Base-by-base conservation (phyloP, 2,329 filamentous ascomycete genomes). In the Tolypocladium guangdongense region DNA sequence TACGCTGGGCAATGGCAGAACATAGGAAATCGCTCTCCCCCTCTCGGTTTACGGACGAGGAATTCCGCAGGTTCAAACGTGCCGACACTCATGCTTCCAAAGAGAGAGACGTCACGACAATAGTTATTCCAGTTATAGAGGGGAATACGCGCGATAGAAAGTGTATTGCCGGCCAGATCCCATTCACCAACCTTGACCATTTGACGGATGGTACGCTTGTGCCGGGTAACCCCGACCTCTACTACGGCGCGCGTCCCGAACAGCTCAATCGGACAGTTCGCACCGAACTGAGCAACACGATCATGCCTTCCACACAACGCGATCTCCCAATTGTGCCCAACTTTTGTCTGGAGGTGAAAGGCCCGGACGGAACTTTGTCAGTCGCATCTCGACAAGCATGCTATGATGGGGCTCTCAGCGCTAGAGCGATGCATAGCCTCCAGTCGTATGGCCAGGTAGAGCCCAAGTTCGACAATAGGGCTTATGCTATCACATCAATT, bases 381-480 rank as follows among this genome's bases (percentile, higher is more conserved):
- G 27, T 27, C 27, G 27, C 27, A 4, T 27, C 27, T 27, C 27
- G 27, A 27, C 27, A 27, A 27, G 27, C 27, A 27, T 27, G 27
- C 27, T 27, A 27, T 27, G 27, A 27, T 6, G 27, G 27, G 6
- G 27, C 27, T 3, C 51, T 62, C 14, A 65, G 68, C 20, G 62
- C 66, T 22, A 63, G 68, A 51, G 70, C 57, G 0, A 66, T 71
- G 46, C 63, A 68, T 39, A 57, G 53, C 41, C 60, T 75, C 33
- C 66, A 66, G 54, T 66, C 63, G 35, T 70, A 67, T 50, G 50
- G 30, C 8, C 14, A 8, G 37, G 10, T 12, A 4, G 27, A 6
- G 27, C 39, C 18, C 6, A 24, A 8, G 7, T 16, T 41, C 37
- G 52, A 54, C 18, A 52, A 51, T 3, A 54, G 47, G 8, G 54